A percentile compares a stretch with the other conserved stretches of the same genome.
Evolutionary conservation across 2,329 filamentous ascomycete species (phyloP).

Genomic region (Aurifilum marmelostoma): DNA sequence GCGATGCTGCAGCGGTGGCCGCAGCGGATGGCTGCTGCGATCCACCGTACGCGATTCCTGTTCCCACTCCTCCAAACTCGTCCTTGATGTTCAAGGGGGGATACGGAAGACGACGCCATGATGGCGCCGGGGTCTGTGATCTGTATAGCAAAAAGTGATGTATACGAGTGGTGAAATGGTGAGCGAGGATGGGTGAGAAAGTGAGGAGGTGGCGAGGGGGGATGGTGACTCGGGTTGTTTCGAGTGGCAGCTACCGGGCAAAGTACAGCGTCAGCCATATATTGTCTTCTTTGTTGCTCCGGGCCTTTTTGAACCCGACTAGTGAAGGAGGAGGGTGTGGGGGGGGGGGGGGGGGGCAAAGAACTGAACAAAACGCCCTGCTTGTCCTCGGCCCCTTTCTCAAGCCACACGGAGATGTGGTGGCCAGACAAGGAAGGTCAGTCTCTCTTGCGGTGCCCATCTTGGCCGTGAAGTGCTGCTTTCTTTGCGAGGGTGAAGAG

Average conservation of each 20-base stretch:
- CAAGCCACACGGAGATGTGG: not conserved
- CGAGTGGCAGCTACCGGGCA: constrained; percentile 20
- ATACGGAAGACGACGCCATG: constrained; percentile 23
- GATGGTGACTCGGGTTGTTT: constrained; percentile 5
- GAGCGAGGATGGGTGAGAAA: not conserved
- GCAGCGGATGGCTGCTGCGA: not conserved
- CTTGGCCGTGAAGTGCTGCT: not conserved
- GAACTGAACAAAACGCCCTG: not conserved
- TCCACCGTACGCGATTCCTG: constrained; percentile 26
- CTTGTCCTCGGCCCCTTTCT: not conserved
- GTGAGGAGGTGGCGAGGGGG: constrained; percentile 9
- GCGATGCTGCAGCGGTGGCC: not conserved
- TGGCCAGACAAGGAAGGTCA: not conserved
- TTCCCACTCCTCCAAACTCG: constrained; percentile 24
- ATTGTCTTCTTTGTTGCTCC: not conserved
- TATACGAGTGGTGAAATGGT: constrained; percentile 1
- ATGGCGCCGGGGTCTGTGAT: not conserved
- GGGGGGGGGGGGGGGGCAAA: not conserved
- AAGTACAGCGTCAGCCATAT: constrained; percentile 26
- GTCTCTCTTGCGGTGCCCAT: not conserved
- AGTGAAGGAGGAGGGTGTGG: not conserved
- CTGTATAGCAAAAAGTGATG: constrained; percentile 2
- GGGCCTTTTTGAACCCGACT: not conserved
- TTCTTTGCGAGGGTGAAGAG: not conserved
- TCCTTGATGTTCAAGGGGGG: constrained; percentile 25